Evolutionary conservation across 192 early-diverging fungal genomes (phyloP).

Genomic region (Podila verticillata): DNA sequence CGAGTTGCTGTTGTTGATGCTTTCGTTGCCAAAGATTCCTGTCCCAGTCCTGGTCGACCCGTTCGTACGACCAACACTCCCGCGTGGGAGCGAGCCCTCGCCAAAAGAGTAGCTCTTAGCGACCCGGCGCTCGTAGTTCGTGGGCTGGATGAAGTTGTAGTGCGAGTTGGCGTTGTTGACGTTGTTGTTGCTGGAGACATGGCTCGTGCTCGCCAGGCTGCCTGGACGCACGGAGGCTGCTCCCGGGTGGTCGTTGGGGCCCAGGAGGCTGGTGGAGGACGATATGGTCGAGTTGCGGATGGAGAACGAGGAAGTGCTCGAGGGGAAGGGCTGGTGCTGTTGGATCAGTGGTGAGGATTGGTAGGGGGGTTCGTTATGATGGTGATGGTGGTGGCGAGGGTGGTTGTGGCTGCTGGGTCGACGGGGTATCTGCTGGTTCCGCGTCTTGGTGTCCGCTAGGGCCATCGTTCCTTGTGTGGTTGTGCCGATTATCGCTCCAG

Average conservation of each 20-base stretch:
- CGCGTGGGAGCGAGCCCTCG: neutral
- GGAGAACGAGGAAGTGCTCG: constrained; percentile 42
- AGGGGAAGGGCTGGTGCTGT: constrained; percentile 47
- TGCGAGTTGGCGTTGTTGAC: neutral
- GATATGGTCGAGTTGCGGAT: constrained; percentile 35
- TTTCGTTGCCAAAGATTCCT: neutral
- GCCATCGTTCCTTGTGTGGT: too few species aligned
- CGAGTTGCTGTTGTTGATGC: neutral
- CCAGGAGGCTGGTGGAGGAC: constrained; percentile 29
- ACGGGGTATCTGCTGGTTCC: neutral
- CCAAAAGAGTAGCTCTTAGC: neutral
- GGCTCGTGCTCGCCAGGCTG: constrained; percentile 1
- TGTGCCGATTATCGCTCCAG: too few species aligned
- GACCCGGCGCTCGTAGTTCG: neutral
- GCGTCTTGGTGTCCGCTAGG: neutral
- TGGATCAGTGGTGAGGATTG: constrained; percentile 12
- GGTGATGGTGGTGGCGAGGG: neutral
- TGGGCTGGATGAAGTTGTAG: neutral
- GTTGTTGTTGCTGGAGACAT: constrained; percentile 1
- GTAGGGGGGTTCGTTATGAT: neutral
- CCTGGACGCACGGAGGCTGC: constrained; percentile 9
- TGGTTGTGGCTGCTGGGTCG: neutral
- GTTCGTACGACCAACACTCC: neutral
- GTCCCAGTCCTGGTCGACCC: constrained; percentile 4
- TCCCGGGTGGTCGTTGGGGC: constrained; percentile 27